Base-by-base conservation (phyloP, 2,329 filamentous ascomycete genomes). In the Arachnopeziza araneosa region DNA sequence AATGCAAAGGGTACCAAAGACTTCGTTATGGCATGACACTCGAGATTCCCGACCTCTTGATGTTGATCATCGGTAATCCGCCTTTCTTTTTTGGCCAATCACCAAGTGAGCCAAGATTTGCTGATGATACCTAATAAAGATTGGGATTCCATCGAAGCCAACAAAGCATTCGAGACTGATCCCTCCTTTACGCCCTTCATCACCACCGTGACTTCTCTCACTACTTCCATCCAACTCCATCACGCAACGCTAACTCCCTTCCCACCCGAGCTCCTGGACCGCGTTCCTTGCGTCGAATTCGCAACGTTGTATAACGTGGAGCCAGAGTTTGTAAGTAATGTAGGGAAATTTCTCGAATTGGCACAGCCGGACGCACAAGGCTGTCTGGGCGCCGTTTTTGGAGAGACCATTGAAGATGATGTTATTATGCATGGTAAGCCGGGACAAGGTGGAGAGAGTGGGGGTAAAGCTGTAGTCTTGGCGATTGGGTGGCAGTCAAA, bases 111-210 rank as follows among this genome's bases (percentile, higher is more conserved):
- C 7, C 24, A 30, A 24, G 23, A 10, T 8, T 30, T 54, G 19
- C 9, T n/a, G 32, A 54, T 7, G 10, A 30, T 44, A 12, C 36
- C 36, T 7, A 8, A 26, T 52, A 54, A 57, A 80, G 78, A 76
- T 44, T 82, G 79, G 79, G 72, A 75, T 22, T 69, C 63, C 32
- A 54, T 77, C 44, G 64, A 71, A 22, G 32, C 67, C 7, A 77
- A 81, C 71, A 61, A 74, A 50, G 59, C 65, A 24, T 81, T 81
- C 71, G 73, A 72, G 53, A 52, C 63, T 2, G 69, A 67, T 0
- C 67, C 71, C 9, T 58, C 52, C 23, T 81, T 80, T 68, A 54
- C 44, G 0, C 68, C 75, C 1, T 78, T 80, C 64, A 54, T 74
- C 4, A 6, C 50, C 8, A 26, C 21, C 1, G 26, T 70, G 10